Conservation (phyloP, 768 basidiomycete genomes). For the Podaxis sp. region DNA sequence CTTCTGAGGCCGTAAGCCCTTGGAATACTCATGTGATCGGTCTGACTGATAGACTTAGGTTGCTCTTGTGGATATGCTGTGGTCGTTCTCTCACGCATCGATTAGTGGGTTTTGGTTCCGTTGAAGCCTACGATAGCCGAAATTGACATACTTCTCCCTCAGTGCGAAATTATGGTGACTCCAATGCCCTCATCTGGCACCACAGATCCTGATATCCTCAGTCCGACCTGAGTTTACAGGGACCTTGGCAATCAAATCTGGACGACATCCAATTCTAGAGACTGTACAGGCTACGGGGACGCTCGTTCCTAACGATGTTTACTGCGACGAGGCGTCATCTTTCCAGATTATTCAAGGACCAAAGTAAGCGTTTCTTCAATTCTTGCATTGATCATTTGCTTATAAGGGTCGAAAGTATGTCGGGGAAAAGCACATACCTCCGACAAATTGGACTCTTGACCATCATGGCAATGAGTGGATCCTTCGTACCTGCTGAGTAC, state of each 20-base stretch:
- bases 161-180: constrained; percentile 50
- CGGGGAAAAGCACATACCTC: constrained; percentile 93
- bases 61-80: constrained; percentile 85
- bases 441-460: constrained; percentile 82
- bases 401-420: constrained; percentile 35
- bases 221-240: constrained; percentile 92
- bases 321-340: constrained; percentile 75
- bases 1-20: constrained; percentile 75
- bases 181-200: neutral
- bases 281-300: constrained; percentile 62
- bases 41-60: constrained; percentile 43
- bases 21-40: neutral
- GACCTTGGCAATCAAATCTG: constrained; percentile 84
- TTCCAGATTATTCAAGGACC: constrained; percentile 95
- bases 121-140: constrained; percentile 24
- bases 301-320: constrained; percentile 88
- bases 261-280: constrained; percentile 87
- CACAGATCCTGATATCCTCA: constrained; percentile 23
- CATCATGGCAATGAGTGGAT: constrained; percentile 87
- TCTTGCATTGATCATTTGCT: neutral
- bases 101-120: constrained; percentile 47
- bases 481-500: constrained; percentile 92
- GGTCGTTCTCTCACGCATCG: constrained; percentile 82
- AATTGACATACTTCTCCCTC: neutral
- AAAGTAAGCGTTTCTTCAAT: constrained; percentile 45